Percentiles rank a stretch among this genome's conserved stretches.
Evolutionary conservation across 176 grass and related monocot genomes (phyloP).

Genomic region (Rhynchospora breviuscula): DNA sequence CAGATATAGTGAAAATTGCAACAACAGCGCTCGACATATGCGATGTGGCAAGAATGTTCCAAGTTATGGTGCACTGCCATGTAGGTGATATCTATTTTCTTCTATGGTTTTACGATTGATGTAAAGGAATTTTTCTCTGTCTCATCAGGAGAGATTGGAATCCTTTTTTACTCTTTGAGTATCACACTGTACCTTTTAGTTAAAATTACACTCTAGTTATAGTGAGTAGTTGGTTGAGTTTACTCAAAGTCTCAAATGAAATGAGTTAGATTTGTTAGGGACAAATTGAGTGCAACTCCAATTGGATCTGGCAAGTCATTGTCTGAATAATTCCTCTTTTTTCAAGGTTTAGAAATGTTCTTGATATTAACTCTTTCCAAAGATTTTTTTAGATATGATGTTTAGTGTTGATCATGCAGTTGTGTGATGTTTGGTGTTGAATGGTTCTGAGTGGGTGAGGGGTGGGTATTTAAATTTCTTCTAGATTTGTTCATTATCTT

Average conservation of each 20-base stretch:
- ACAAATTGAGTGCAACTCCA: neutral
- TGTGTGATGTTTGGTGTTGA: neutral
- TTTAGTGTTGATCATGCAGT: neutral
- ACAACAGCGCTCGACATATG: slow-evolving; percentile 81
- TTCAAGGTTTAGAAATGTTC: neutral
- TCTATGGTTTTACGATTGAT: neutral
- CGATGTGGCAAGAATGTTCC: slow-evolving; percentile 83
- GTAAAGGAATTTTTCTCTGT: neutral
- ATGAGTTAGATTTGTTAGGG: neutral
- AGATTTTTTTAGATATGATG: neutral
- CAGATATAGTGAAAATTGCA: slow-evolving; percentile 95
- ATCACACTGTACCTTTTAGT: neutral
- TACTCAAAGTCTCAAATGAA: neutral
- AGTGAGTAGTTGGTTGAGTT: neutral
- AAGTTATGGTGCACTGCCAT: slow-evolving; percentile 82
- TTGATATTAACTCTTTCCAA: neutral
- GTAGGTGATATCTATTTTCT: slow-evolving; percentile 41
- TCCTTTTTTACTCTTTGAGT: neutral
- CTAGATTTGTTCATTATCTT: neutral
- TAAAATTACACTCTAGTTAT: neutral
- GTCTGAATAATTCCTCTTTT: neutral
- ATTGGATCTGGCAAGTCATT: neutral
- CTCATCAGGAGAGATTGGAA: neutral
- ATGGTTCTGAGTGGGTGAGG: neutral
- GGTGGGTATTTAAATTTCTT: neutral